Base-by-base conservation (phyloP, 2,329 filamentous ascomycete genomes). In the Coniochaeta ligniaria region DNA sequence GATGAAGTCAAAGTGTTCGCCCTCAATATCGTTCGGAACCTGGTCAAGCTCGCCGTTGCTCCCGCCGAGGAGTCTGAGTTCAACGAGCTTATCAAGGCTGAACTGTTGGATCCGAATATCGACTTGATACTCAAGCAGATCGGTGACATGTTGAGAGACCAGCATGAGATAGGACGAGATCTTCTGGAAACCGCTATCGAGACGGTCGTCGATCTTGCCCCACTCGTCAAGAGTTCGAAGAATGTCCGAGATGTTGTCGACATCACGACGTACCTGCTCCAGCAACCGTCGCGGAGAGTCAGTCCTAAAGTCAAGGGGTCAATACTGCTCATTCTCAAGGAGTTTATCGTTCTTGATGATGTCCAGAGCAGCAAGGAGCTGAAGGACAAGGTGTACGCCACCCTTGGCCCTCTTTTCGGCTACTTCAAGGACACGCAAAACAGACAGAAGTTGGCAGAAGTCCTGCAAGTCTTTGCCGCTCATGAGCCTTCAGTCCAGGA, bases 1-100 rank as follows among this genome's bases (percentile, higher is more conserved):
- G 90, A 94, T 63, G 88, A 92, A 60, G 93, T 99, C 60, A 95
- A 93, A 69, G 76, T 90, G 0, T 96, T 91, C 70, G 85, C 93
- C 1, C 78, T 99, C 33, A 82, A 86, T 12, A 88, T 98, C 47
- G 73, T 99, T 52, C 82, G 84, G 50, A 89, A 86, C 60, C 77
- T 94, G 36, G 81, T 92, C 36, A 80, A 80, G 60, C 75, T 89
- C 57, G 82, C 85, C 1, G 76, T 79, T 59, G 80, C 82, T 1
- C 78, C 84, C 9, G 78, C 82, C 6, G 69, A 75, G 14, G 80
- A 85, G 62, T 81, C 80, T 1, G 81, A 87, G 61, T 83, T 79
- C 65, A 84, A 83, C 57, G 80, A 83, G 62, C 67, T 82, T 28
- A 84, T 85, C 65, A 81, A 80, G 62, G 71, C 79, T 14, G 78